These are phyloP conservation scores for Aegle marmelos DNA, from an alignment of 345 rosid genomes.

Conservation along the genomic window DNA sequence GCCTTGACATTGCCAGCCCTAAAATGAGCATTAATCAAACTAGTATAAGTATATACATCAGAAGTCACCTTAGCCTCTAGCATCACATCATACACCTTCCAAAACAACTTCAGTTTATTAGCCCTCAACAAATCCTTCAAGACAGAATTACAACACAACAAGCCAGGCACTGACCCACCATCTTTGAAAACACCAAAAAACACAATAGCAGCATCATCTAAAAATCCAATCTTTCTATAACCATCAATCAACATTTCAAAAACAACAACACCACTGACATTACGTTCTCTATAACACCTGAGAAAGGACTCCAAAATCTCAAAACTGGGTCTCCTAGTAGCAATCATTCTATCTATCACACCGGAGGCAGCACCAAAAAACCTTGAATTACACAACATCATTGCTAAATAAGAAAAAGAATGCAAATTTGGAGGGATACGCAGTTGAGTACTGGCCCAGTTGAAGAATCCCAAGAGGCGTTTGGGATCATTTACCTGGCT, in stretches of 20 bases:
- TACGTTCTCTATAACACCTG: slow-evolving; percentile 37
- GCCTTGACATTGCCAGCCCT: slow-evolving; percentile 42
- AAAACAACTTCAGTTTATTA: slow-evolving; percentile 52
- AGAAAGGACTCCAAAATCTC: slow-evolving; percentile 52
- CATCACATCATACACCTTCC: slow-evolving; percentile 58
- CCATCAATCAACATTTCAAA: slow-evolving; percentile 52
- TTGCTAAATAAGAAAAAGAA: slow-evolving; percentile 55
- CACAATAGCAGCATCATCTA: slow-evolving; percentile 51
- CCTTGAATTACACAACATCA: slow-evolving; percentile 45
- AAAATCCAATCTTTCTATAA: slow-evolving; percentile 45
- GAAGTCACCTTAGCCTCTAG: slow-evolving; percentile 41
- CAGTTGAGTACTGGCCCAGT: slow-evolving; percentile 43
- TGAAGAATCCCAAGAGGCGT: slow-evolving; percentile 60
- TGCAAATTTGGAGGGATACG: slow-evolving; percentile 38
- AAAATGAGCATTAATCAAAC: slow-evolving; percentile 60
- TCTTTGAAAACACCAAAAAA: slow-evolving; percentile 29
- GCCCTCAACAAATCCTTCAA: slow-evolving; percentile 58
- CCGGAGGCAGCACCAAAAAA: slow-evolving; percentile 36
- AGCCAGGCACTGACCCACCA: slow-evolving; percentile 35
- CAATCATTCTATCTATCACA: slow-evolving; percentile 47
- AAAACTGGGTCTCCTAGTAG: slow-evolving; percentile 28
- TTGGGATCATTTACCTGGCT: slow-evolving; percentile 45
- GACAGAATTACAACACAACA: slow-evolving; percentile 51
- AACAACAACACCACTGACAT: slow-evolving; percentile 22
- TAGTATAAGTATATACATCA: slow-evolving; percentile 50